These are phyloP conservation scores for Alternaria gaisen DNA, from an alignment of 2,329 filamentous ascomycete species.

Conservation along the genomic window DNA sequence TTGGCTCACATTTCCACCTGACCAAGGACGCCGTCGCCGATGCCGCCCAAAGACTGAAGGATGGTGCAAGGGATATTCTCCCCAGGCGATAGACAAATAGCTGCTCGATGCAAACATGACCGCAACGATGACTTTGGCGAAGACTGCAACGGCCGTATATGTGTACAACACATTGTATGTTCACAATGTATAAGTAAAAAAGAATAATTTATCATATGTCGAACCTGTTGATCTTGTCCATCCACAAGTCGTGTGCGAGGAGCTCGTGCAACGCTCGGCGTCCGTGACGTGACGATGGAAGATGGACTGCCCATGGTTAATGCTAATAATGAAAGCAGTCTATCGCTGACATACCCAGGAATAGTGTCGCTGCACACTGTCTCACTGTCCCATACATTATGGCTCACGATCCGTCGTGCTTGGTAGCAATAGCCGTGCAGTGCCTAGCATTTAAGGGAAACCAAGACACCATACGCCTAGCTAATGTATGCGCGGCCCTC, in stretches of 20 bases:
- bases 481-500: not conserved
- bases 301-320: too few species aligned
- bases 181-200: not conserved
- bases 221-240: rapidly evolving
- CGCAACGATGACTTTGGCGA: not conserved
- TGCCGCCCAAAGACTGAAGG: constrained; percentile 40
- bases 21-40: constrained; percentile 28
- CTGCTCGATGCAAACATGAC: not conserved
- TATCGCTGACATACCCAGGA: not conserved
- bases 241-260: not conserved
- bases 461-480: not conserved
- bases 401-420: not conserved
- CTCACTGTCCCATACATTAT: not conserved
- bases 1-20: constrained; percentile 41
- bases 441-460: not conserved
- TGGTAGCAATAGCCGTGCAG: not conserved
- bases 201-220: not conserved
- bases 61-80: constrained; percentile 33
- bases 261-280: not conserved
- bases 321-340: not conserved
- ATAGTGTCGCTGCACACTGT: too few species aligned
- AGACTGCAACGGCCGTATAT: not conserved
- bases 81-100: constrained; percentile 24
- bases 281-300: not conserved
- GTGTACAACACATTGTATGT: constrained; percentile 11